Conservation (phyloP, 768 basidiomycete species). For the Podaxis sp. region DNA sequence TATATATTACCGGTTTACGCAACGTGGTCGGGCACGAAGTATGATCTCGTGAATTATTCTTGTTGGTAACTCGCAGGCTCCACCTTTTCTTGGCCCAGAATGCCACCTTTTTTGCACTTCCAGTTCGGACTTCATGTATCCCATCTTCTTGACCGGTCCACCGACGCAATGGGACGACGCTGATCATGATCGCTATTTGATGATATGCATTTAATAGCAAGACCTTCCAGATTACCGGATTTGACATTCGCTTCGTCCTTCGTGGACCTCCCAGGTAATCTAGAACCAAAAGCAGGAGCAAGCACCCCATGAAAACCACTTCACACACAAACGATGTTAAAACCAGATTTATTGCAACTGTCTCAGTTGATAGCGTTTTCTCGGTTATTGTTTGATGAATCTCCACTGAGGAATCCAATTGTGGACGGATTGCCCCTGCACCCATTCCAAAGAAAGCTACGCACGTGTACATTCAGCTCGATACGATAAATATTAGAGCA, state of each 20-base stretch:
- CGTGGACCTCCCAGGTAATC: too few relatives aligned
- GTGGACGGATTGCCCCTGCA: background rate
- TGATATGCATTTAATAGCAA: too few relatives aligned
- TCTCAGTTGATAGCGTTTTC: background rate
- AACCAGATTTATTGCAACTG: too few relatives aligned
- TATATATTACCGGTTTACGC: constrained; percentile 6
- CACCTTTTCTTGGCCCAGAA: background rate
- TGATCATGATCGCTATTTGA: too few relatives aligned
- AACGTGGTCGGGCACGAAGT: background rate
- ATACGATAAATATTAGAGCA: background rate
- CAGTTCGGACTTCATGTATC: too few relatives aligned
- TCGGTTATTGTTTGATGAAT: constrained; percentile 7
- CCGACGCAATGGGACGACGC: too few relatives aligned
- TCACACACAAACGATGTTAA: too few relatives aligned
- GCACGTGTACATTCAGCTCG: background rate
- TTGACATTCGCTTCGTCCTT: too few relatives aligned
- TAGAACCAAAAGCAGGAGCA: too few relatives aligned
- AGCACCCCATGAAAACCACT: too few relatives aligned
- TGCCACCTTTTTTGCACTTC: background rate
- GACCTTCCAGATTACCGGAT: too few relatives aligned
- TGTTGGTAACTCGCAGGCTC: background rate
- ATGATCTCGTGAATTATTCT: background rate
- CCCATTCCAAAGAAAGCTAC: background rate
- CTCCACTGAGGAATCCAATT: constrained; percentile 12
- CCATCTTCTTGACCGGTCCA: too few relatives aligned